Evolutionary conservation across 495 filamentous ascomycete genomes (phyloP).

Genomic region (Aspergillus carlsbadensis): DNA sequence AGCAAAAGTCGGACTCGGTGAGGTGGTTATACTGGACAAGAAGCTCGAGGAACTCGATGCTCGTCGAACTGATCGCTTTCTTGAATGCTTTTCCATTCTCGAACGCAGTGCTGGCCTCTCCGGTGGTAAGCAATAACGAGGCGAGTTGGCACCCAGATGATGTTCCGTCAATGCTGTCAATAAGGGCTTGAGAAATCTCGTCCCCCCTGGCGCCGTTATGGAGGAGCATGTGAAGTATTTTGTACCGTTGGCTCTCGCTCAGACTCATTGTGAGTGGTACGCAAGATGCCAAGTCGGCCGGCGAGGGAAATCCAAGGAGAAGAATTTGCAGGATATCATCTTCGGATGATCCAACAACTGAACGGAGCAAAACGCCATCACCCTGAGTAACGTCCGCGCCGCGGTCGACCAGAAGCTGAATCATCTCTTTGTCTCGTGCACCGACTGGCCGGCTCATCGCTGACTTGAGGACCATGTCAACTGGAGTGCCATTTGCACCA

Average conservation of each 20-base stretch:
- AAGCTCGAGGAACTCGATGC: constrained; percentile 7
- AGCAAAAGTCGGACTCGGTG: constrained; percentile 4
- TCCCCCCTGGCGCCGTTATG: constrained; percentile 6
- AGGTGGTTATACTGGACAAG: constrained; percentile 11
- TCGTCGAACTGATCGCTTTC: background rate
- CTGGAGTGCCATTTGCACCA: constrained; percentile 1
- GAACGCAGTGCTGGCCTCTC: constrained; percentile 8
- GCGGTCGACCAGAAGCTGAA: constrained; percentile 1
- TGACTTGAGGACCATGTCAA: constrained; percentile 3
- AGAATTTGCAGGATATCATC: background rate
- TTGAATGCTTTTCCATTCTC: constrained; percentile 6
- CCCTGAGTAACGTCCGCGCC: constrained; percentile 10
- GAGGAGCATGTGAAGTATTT: constrained; percentile 5
- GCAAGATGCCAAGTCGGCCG: background rate
- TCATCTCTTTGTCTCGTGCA: background rate
- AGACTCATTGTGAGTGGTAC: constrained; percentile 1
- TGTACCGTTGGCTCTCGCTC: background rate
- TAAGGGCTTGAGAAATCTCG: constrained; percentile 6
- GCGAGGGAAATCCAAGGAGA: constrained; percentile 8
- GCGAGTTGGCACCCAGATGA: background rate
- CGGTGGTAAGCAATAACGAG: background rate
- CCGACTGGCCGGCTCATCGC: background rate
- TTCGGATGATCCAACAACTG: background rate
- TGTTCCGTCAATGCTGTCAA: constrained; percentile 9
- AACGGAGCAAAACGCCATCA: background rate